These are phyloP conservation scores for Russula compacta DNA, from an alignment of 768 basidiomycete species.

Conservation along the genomic window DNA sequence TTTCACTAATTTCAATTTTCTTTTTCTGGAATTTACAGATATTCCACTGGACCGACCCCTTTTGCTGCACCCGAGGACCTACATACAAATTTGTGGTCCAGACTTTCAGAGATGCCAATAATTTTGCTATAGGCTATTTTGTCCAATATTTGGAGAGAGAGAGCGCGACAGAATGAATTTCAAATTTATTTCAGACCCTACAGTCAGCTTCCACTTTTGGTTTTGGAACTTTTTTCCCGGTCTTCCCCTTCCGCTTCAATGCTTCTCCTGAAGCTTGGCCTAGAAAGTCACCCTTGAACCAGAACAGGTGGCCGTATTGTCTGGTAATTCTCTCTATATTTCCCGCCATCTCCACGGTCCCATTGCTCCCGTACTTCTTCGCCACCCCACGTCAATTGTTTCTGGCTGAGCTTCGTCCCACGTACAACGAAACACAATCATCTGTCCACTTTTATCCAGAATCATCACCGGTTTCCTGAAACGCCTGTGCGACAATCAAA, in stretches of 20 bases:
- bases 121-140: too few species aligned
- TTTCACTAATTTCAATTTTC: too few species aligned
- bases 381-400: not conserved
- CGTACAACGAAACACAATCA: not conserved
- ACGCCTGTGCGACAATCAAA: not conserved
- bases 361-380: constrained; percentile 3
- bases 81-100: too few species aligned
- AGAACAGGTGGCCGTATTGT: not conserved
- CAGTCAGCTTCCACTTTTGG: not conserved
- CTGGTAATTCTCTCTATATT: not conserved
- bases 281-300: not conserved
- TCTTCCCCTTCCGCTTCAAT: not conserved
- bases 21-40: too few species aligned
- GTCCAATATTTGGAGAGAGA: too few species aligned
- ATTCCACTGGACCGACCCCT: too few species aligned
- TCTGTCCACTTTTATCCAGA: not conserved
- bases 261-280: constrained; percentile 1
- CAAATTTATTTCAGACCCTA: not conserved
- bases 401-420: not conserved
- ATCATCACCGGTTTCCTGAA: not conserved
- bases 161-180: not conserved
- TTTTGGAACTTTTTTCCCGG: not conserved
- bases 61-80: too few species aligned
- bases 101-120: too few species aligned
- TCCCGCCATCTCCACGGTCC: not conserved